Evolutionary conservation across 257 asterid species (phyloP).

Genomic region (Catharanthus roseus): DNA sequence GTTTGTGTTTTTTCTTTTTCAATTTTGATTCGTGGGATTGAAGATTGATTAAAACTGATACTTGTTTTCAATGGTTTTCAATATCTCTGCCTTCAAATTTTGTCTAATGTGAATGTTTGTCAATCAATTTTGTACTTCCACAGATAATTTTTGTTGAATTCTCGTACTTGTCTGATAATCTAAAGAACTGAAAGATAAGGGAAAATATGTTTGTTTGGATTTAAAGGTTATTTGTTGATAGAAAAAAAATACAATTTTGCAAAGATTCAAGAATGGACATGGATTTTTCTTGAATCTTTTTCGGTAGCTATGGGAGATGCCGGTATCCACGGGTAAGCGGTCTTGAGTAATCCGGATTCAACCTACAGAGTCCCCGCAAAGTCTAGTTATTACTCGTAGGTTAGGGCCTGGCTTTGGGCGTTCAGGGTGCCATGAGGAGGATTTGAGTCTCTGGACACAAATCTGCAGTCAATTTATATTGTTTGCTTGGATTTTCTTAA

Average conservation of each 20-base stretch:
- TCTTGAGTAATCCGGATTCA: too few species aligned
- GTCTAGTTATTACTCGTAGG: too few species aligned
- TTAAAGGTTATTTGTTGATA: not conserved
- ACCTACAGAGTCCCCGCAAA: too few species aligned
- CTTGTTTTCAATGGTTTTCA: not conserved
- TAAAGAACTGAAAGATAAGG: not conserved
- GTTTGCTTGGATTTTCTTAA: not conserved
- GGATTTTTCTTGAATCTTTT: too few species aligned
- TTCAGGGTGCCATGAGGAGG: too few species aligned
- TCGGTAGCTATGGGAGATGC: too few species aligned
- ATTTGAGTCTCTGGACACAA: not conserved
- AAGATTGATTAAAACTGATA: not conserved
- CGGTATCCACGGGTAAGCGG: too few species aligned
- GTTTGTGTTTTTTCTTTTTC: slow-evolving; percentile 26
- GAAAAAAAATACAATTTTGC: not conserved
- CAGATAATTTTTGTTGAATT: not conserved
- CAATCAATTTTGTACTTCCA: not conserved
- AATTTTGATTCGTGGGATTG: not conserved
- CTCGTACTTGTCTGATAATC: not conserved
- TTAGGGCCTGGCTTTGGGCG: too few species aligned
- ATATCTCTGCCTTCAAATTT: not conserved
- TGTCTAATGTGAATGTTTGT: not conserved
- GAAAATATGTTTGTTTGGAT: not conserved
- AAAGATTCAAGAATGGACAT: not conserved
- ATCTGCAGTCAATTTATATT: not conserved